These are phyloP conservation scores for Fusarium sulawesiense DNA, from an alignment of 2,329 filamentous ascomycete species.

Conservation along the genomic window DNA sequence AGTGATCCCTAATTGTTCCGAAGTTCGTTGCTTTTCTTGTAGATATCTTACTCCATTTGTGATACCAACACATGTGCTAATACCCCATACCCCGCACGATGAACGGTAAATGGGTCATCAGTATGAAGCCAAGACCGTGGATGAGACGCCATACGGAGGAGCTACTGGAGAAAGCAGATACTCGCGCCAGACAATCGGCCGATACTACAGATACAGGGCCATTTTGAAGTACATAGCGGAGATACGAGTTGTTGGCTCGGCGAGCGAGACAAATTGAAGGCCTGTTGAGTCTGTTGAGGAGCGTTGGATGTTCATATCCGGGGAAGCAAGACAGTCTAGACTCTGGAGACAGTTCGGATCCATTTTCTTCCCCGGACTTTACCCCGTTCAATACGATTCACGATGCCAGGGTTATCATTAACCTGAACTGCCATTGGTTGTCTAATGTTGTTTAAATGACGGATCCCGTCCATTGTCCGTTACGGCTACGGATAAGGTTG, in stretches of 20 bases:
- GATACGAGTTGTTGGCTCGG: slow-evolving; percentile 36
- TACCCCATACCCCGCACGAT: slow-evolving; percentile 32
- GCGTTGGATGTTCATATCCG: slow-evolving; percentile 14
- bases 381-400: slow-evolving; percentile 13
- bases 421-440: slow-evolving; percentile 1
- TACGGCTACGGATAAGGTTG: slow-evolving; percentile 23
- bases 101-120: not conserved
- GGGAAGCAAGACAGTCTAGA: not conserved
- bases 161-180: not conserved
- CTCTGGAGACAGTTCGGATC: slow-evolving; percentile 11
- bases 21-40: slow-evolving; percentile 3
- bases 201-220: slow-evolving; percentile 4
- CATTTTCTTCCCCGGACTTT: slow-evolving; percentile 6
- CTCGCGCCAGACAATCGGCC: slow-evolving; percentile 10
- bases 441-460: not conserved
- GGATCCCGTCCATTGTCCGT: slow-evolving; percentile 16
- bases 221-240: not conserved
- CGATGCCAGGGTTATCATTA: slow-evolving; percentile 5
- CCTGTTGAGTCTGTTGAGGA: not conserved
- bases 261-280: slow-evolving; percentile 13
- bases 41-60: not conserved
- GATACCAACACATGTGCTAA: not conserved
- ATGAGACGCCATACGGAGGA: slow-evolving; percentile 29
- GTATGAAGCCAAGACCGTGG: slow-evolving; percentile 6
- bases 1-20: slow-evolving; percentile 36